Conservation (phyloP, 345 rosid genomes). For the Schrenkiella parvula region DNA sequence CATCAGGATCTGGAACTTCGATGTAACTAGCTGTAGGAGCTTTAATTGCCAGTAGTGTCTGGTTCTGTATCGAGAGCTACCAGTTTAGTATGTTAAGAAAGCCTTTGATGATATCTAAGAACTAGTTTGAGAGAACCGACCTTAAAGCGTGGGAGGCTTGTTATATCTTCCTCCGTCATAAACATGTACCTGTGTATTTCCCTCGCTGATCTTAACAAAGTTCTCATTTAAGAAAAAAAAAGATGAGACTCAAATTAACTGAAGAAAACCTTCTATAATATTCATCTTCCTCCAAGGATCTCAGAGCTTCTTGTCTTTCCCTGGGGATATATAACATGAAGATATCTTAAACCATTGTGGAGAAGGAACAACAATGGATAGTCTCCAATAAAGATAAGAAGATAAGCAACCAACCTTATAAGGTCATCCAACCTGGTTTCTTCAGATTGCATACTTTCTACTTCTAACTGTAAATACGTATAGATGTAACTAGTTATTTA, state of each 20-base stretch:
- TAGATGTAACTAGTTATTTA: background rate
- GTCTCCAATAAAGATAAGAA: background rate
- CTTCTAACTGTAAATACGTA: conserved; percentile 46
- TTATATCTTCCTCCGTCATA: conserved; percentile 58
- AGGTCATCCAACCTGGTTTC: conserved; percentile 54
- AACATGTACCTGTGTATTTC: conserved; percentile 49
- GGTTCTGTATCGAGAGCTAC: conserved; percentile 42
- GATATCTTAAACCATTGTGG: conserved; percentile 10
- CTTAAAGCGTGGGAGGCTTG: conserved; percentile 55
- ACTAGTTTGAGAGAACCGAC: conserved; percentile 34
- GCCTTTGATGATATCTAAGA: background rate
- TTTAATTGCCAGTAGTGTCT: conserved; percentile 57
- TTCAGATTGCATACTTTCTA: conserved; percentile 43
- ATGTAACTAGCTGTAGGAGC: conserved; percentile 69
- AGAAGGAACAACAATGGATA: background rate
- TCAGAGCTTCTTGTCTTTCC: conserved; percentile 51
- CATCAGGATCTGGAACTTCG: conserved; percentile 77
- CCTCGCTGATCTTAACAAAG: conserved; percentile 11
- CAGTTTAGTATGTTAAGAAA: conserved; percentile 4
- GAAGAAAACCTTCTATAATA: conserved; percentile 38
- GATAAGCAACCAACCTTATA: conserved; percentile 50
- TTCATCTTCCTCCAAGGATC: conserved; percentile 50
- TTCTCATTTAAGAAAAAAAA: background rate
- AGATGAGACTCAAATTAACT: background rate
- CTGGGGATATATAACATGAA: conserved; percentile 37